phyloP scores from a whole-genome alignment of 768 basidiomycete genomes.

The Russula brevipes region DNA sequence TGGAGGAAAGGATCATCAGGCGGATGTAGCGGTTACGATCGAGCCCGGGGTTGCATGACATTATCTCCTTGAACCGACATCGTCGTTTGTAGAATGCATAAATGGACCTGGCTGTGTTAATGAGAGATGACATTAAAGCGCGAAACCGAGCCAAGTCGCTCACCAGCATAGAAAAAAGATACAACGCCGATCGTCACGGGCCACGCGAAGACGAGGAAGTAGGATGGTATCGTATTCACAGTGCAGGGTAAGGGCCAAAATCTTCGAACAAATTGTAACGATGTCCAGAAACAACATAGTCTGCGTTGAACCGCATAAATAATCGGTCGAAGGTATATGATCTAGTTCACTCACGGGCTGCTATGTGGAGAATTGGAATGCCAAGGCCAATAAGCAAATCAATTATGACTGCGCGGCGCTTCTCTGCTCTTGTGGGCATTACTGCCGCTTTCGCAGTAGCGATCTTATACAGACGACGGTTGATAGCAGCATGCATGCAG shows the following conservation, averaged over 20 bases:
- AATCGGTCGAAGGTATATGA: too few relatives aligned
- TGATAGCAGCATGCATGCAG: too few relatives aligned
- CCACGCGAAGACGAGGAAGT: constrained; percentile 33
- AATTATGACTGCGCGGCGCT: constrained; percentile 29
- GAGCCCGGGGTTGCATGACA: constrained; percentile 33
- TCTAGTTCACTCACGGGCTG: not conserved
- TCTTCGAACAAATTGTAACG: constrained; percentile 30
- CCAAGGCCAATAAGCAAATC: constrained; percentile 34
- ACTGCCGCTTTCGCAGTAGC: constrained; percentile 32
- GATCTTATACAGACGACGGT: constrained; percentile 44
- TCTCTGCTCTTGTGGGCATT: constrained; percentile 30
- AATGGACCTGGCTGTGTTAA: constrained; percentile 27
- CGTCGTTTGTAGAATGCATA: constrained; percentile 28
- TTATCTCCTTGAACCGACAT: constrained; percentile 25
- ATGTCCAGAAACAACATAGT: not conserved
- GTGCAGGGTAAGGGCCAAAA: constrained; percentile 42
- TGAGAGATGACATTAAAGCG: not conserved
- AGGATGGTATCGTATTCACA: constrained; percentile 31
- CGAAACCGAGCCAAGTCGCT: constrained; percentile 11
- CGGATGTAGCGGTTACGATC: constrained; percentile 25
- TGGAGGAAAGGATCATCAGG: not conserved
- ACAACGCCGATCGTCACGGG: constrained; percentile 26
- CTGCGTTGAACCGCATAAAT: not conserved
- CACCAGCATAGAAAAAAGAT: constrained; percentile 38
- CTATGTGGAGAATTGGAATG: constrained; percentile 16